Base-by-base conservation (phyloP, 2,329 filamentous ascomycete genomes). In the Neonectria neomacrospora region DNA sequence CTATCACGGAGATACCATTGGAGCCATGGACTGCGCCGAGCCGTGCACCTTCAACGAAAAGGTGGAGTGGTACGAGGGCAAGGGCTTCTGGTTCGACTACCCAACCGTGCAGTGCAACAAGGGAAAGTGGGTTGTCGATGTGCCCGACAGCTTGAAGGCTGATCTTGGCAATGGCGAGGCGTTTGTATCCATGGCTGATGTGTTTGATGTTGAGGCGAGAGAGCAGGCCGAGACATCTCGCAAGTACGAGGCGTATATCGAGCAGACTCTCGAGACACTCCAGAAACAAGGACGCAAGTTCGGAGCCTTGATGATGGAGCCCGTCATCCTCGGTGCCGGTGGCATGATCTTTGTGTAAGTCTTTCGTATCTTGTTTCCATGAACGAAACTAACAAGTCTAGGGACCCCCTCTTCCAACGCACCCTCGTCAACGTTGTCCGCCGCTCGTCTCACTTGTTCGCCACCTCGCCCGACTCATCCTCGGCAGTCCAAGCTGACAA, bases 1-100 rank as follows among this genome's bases (percentile, higher is more conserved):
- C 68, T 96, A 96, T 71, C 93, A 96, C 71, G 93, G 93, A 2
- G 93, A 96, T 73, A 96, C 93, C 0, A 94, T 96, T 50, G 93
- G 93, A 0, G 92, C 91, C 0, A 96, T 96, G 93, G 92, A 96
- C 75, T 91, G 89, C 56, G 88, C 91, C 0, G 92, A 96, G 73
- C 92, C 93, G 0, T 90, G 87, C 34, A 86, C 87, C 0, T 96
- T 85, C 76, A 96, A 96, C 71, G 86, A 93, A 70, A 93, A 93
- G 74, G 90, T 94, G 0, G 92, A 96, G 73, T 96, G 93, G 93
- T 96, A 96, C 73, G 81, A 87, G 63, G 92, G 91, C 0, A 88
- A 88, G 51, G 93, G 93, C 0, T 85, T 88, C 72, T 96, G 93
- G 93, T 90, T 96, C 57, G 90, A 94, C 65, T 93, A 91, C 61